Conservation (phyloP, 345 rosid genomes). For the Eucalyptus sp. region DNA sequence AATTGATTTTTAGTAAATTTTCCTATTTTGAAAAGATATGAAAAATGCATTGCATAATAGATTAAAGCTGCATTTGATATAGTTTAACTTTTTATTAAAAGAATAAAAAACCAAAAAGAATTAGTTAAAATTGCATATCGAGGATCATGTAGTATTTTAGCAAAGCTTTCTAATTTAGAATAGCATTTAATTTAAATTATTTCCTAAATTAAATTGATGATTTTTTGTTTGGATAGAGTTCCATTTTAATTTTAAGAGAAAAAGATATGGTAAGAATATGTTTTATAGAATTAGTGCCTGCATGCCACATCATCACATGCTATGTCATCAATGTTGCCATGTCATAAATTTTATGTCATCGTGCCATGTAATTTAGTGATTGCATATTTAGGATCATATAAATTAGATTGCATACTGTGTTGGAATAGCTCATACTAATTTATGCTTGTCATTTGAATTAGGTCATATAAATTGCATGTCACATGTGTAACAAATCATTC, state of each 20-base stretch:
- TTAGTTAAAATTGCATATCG: neutral
- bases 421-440: neutral
- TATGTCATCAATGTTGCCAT: neutral
- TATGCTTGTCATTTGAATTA: neutral
- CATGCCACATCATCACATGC: neutral
- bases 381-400: neutral
- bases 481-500: neutral
- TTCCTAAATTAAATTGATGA: neutral
- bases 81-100: neutral
- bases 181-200: neutral
- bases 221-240: neutral
- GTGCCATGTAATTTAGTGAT: neutral
- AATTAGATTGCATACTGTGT: neutral
- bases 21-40: neutral
- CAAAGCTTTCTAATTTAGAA: neutral
- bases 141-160: neutral
- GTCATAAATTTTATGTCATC: neutral
- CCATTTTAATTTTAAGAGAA: neutral
- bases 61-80: neutral
- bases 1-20: neutral
- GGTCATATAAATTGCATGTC: neutral
- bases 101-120: neutral
- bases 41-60: neutral
- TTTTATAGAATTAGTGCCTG: neutral
- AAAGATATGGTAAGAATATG: neutral